phyloP scores from a whole-genome alignment of 2,329 filamentous ascomycete genomes.

The Venturia effusa region DNA sequence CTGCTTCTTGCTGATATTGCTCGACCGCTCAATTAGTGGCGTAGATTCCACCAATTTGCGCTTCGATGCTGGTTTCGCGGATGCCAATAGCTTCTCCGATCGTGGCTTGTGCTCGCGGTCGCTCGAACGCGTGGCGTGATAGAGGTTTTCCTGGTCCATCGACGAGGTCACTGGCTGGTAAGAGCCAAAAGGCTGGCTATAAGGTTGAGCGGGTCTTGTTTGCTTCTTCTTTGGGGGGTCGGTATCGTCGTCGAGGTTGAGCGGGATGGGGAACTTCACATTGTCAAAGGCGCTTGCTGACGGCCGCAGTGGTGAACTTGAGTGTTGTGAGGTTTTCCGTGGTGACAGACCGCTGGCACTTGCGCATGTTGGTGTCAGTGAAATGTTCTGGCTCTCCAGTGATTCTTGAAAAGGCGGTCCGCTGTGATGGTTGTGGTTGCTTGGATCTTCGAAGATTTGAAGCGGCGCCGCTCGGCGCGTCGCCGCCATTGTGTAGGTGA shows the following conservation, averaged over 20 bases:
- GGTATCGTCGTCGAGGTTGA: conserved; percentile 42
- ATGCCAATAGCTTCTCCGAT: not conserved
- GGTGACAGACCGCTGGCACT: conserved; percentile 53
- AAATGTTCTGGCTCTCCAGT: conserved; percentile 48
- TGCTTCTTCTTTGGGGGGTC: conserved; percentile 60
- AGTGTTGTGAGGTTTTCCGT: conserved; percentile 49
- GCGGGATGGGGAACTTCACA: conserved; percentile 56
- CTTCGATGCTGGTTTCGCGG: conserved; percentile 5
- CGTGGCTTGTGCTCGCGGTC: not conserved
- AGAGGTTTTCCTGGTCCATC: conserved; percentile 19
- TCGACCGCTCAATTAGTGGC: not conserved
- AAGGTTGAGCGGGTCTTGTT: not conserved
- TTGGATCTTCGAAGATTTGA: conserved; percentile 49
- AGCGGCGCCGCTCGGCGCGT: conserved; percentile 45
- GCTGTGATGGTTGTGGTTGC: conserved; percentile 31
- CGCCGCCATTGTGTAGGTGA: conserved; percentile 34
- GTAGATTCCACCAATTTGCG: not conserved
- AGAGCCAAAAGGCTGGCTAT: conserved; percentile 16
- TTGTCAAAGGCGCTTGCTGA: conserved; percentile 56
- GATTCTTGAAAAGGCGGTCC: conserved; percentile 33
- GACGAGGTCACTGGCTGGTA: not conserved
- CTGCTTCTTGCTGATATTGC: conserved; percentile 11
- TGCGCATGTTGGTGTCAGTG: conserved; percentile 51
- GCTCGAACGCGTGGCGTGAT: conserved; percentile 4
- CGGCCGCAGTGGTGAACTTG: conserved; percentile 48